Evolutionary conservation across 768 basidiomycete species (phyloP), one percentile per base, ranked within the genome.

Genomic region (Auricularia cornea): DNA sequence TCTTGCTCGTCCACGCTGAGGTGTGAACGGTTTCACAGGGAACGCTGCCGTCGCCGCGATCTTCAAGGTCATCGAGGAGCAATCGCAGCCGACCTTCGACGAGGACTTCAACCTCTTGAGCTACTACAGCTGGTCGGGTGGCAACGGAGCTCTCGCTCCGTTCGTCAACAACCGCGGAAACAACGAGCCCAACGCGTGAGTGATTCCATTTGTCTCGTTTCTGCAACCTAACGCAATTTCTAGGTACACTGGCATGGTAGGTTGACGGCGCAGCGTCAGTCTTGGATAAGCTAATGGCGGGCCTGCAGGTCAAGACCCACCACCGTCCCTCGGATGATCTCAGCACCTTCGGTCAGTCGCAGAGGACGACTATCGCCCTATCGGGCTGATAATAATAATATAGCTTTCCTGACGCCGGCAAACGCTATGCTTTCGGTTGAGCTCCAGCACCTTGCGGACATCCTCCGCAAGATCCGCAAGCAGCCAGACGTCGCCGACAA

Each of bases 391-490:
- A 8, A 3, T 26, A 62, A n/a, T 30, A 16, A 26, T 12, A 10
- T 60, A 89, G 89, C 89, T 3, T 92, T 89, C 73, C 77, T 89
- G 64, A 88, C 84, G 0, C 85, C 90, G 2, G 89, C 88, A 6
- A 92, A 92, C 73, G 90, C 89, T 6, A 90, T 92, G 88, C 77
- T 92, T 61, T 88, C 85, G 62, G 87, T 91, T 20, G 89, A 92
- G 70, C 73, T 90, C 51, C 74, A 68, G 8, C 77, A 89, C 67
- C 71, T 91, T 31, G 86, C 84, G 0, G 73, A 78, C 16, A 77
- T 91, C 29, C 75, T 92, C 32, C 84, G 88, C 65, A 70, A 73
- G 29, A 74, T 78, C 5, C 75, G 76, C 18, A 74, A 82, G 63
- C 75, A 81, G 33, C 72, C 71, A n/a, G 80, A 84, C 60, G 72